phyloP scores from a whole-genome alignment of 169 alveolate genomes.

The Plasmodium cynomolgi region DNA sequence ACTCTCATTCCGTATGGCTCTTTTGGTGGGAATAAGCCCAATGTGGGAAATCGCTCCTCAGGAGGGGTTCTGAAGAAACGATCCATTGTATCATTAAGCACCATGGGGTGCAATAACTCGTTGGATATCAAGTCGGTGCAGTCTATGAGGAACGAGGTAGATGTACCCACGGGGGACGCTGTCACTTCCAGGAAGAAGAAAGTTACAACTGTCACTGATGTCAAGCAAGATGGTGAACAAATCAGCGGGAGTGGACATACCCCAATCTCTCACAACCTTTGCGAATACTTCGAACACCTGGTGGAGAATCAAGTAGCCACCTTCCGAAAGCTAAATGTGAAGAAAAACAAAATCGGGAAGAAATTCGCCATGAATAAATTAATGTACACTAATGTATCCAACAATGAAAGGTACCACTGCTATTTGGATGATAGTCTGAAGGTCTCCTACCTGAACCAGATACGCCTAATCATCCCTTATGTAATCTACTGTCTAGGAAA shows the following conservation, averaged over 20 bases:
- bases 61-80: neutral
- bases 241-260: neutral
- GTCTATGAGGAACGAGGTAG: neutral
- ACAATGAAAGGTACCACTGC: constrained; percentile 39
- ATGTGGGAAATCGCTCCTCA: neutral
- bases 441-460: constrained; percentile 35
- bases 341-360: constrained; percentile 19
- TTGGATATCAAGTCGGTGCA: constrained; percentile 5
- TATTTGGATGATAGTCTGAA: constrained; percentile 53
- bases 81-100: neutral
- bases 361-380: constrained; percentile 48
- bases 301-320: constrained; percentile 4
- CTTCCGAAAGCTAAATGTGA: constrained; percentile 21
- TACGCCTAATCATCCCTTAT: constrained; percentile 71
- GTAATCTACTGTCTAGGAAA: constrained; percentile 41
- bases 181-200: neutral
- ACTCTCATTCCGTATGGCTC: constrained; percentile 1
- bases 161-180: neutral
- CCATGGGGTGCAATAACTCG: constrained; percentile 1
- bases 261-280: neutral
- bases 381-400: constrained; percentile 48
- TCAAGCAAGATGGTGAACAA: neutral
- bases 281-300: constrained; percentile 15
- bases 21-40: neutral
- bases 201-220: neutral